A percentile compares a stretch with the other conserved stretches of the same genome.
These are phyloP conservation scores for Anisodus acutangulus DNA, from an alignment of 257 asterid species.

Conservation along the genomic window DNA sequence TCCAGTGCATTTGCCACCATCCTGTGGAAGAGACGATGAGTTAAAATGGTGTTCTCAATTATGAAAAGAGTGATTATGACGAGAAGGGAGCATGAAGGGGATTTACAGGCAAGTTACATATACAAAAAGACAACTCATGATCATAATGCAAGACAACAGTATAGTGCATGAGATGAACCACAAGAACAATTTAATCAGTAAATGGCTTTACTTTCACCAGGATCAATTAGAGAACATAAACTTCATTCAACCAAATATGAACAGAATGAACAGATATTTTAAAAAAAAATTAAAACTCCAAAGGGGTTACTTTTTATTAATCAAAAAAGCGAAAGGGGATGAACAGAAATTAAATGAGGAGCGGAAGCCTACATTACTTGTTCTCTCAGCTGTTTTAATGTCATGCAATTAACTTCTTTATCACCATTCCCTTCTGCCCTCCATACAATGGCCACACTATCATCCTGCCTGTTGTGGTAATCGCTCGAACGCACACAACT, in stretches of 20 bases:
- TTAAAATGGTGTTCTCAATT: constrained; percentile 22
- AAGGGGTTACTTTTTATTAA: no score
- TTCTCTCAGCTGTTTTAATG: constrained; percentile 77
- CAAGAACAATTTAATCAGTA: constrained; percentile 6
- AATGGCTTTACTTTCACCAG: not conserved
- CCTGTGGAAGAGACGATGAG: constrained; percentile 47
- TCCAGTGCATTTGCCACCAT: constrained; percentile 86
- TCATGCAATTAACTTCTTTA: constrained; percentile 47
- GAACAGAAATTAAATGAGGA: not conserved
- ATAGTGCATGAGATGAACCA: constrained; percentile 25
- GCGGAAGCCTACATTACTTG: constrained; percentile 79
- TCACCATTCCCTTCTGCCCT: constrained; percentile 76
- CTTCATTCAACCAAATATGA: constrained; percentile 21
- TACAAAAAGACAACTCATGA: not conserved
- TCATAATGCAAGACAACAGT: not conserved
- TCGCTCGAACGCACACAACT: constrained; percentile 68
- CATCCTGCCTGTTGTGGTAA: constrained; percentile 60
- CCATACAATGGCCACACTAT: constrained; percentile 74
- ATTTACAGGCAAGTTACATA: no score
- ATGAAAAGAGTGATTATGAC: constrained; percentile 19
- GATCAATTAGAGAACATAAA: not conserved
- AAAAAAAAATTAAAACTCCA: no score
- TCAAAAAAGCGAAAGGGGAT: no score
- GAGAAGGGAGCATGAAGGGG: not conserved
- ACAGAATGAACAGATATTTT: not conserved